Percentiles rank a stretch among this genome's conserved stretches.
phyloP scores from a whole-genome alignment of 2,329 filamentous ascomycete species.

The Aureobasidium sp. region DNA sequence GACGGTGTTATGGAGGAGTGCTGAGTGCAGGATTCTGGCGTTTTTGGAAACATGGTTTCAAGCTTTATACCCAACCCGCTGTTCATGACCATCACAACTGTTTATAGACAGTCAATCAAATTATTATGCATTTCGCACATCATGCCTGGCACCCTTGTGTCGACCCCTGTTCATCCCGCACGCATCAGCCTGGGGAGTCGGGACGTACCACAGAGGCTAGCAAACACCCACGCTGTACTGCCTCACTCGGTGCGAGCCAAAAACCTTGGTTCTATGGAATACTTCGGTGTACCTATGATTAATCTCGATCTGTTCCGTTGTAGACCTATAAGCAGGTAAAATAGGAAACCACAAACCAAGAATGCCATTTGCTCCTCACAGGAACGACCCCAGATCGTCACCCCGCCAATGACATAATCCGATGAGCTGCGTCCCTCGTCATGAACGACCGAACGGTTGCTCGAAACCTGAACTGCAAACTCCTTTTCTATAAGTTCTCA shows the following conservation, averaged over 20 bases:
- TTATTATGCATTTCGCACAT: not conserved
- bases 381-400: not conserved
- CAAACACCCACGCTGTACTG: not conserved
- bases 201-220: not conserved
- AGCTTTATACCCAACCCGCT: slow-evolving; percentile 12
- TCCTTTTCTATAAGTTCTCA: not conserved
- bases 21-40: slow-evolving; percentile 1
- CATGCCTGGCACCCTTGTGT: not conserved
- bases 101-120: not conserved
- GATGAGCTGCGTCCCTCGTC: slow-evolving; percentile 9
- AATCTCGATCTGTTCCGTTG: not conserved
- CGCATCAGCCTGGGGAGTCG: not conserved
- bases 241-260: not conserved
- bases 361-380: not conserved
- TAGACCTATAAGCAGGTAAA: not conserved
- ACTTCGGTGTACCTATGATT: not conserved
- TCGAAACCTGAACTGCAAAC: slow-evolving; percentile 6
- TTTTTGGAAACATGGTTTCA: slow-evolving; percentile 7
- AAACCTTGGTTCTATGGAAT: not conserved
- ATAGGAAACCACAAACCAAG: not conserved
- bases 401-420: not conserved
- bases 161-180: not conserved
- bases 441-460: not conserved
- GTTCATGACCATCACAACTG: not conserved
- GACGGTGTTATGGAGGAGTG: not conserved